Evolutionary conservation across 192 early-diverging fungal genomes (phyloP), one percentile per base, ranked within the genome.

Genomic region (Dissophora globulifera): DNA sequence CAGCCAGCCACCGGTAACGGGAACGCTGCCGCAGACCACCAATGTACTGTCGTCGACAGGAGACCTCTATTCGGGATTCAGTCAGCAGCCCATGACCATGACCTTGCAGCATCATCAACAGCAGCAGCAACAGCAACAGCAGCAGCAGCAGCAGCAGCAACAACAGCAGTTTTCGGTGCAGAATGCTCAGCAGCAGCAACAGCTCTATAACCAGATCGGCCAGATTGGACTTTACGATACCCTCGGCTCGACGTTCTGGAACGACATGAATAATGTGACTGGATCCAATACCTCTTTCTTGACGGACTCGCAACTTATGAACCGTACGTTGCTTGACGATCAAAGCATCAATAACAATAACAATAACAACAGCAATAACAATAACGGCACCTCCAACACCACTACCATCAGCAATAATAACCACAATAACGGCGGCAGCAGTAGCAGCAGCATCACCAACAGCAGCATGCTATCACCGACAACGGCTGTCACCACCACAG

Each of bases 161-260:
- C 53, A 60, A 16, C 67, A 69, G 20, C 50, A 54, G 19, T 51
- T 51, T 19, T 5, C 9, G 29, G 29, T 51, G 13, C 50, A 51
- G 50, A 51, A 51, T 31, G 27, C 20, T 7, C 66, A 68, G 38
- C 74, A 70, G 41, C 20, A 49, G 13, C 69, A 75, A n/a, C 71
- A 65, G 45, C 27, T 75, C 16, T 66, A 54, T 27, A 66, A 60
- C 22, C 71, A 75, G 43, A 53, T 76, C 22, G 72, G 72, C 15
- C 72, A 60, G 26, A 62, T 67, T 17, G 58, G 63, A 25, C 58
- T 76, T 15, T 76, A 62, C 31, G 72, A 76, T 5, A 56, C 72
- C 4, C 62, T 76, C 26, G 67, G 67, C 17, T 64, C 63, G 16
- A 62, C 43, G 5, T 59, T 76, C 13, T 76, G 72, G 72, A 27